Conservation (phyloP, 176 grass and related monocot species). For the Typha latifolia region DNA sequence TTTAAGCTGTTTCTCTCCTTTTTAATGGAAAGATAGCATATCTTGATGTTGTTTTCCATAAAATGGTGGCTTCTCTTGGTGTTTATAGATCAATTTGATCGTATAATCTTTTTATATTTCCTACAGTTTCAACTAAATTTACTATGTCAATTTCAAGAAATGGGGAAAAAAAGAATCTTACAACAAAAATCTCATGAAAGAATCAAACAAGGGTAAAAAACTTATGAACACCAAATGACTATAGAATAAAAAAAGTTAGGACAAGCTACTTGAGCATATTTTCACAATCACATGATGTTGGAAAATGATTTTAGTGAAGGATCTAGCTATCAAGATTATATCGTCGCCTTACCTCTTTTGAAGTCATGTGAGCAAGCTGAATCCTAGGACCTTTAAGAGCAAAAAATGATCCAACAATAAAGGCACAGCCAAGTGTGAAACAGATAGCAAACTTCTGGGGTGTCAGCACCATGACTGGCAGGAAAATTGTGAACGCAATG, state of each 20-base stretch:
- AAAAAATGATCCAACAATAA: slow-evolving; percentile 94
- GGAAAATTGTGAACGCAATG: slow-evolving; percentile 90
- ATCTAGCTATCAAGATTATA: neutral
- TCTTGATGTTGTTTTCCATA: neutral
- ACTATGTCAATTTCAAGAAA: neutral
- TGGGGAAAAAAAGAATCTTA: neutral
- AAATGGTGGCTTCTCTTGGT: neutral
- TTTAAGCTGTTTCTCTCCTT: neutral
- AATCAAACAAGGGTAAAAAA: too few species aligned
- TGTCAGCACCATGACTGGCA: slow-evolving; percentile 88
- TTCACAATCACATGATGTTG: neutral
- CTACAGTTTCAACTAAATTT: neutral
- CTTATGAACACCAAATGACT: too few species aligned
- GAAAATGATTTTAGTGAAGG: neutral
- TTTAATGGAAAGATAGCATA: neutral
- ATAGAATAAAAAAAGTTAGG: too few species aligned
- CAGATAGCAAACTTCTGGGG: slow-evolving; percentile 95
- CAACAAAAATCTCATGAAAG: neutral
- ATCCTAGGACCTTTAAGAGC: slow-evolving; percentile 84
- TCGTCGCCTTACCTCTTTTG: slow-evolving; percentile 56
- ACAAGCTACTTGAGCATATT: neutral
- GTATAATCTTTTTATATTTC: neutral
- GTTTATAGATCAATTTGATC: neutral
- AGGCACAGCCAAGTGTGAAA: slow-evolving; percentile 80
- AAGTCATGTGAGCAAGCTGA: slow-evolving; percentile 89